Evolutionary conservation across 164 flowering plant genomes (phyloP).

Genomic region (Hamamelis virginiana): DNA sequence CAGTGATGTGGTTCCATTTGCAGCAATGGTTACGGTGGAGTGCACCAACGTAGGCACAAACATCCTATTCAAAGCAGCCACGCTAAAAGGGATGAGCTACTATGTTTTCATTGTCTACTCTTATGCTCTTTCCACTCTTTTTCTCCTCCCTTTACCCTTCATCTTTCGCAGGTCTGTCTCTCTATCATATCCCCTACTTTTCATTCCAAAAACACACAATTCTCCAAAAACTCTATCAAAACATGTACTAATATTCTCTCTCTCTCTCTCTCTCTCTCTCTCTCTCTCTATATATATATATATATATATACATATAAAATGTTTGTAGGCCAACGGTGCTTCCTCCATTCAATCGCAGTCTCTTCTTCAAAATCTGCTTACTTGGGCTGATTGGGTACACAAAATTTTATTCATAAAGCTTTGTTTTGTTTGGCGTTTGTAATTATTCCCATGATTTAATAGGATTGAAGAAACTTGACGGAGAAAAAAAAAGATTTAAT

Average conservation of each 20-base stretch:
- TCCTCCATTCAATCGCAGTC: conserved; percentile 46
- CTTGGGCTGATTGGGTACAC: conserved; percentile 61
- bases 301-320: too few species aligned
- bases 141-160: conserved; percentile 64
- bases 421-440: background rate
- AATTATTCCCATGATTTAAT: background rate
- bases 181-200: background rate
- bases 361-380: conserved; percentile 48
- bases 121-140: conserved; percentile 55
- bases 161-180: conserved; percentile 43
- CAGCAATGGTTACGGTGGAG: conserved; percentile 61
- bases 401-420: background rate
- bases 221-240: background rate
- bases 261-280: background rate
- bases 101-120: conserved; percentile 66
- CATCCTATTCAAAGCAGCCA: conserved; percentile 68
- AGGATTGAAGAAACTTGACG: background rate
- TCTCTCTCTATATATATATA: too few species aligned
- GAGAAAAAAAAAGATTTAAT: too few species aligned
- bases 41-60: conserved; percentile 58
- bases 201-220: too few species aligned
- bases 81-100: conserved; percentile 51
- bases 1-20: conserved; percentile 46
- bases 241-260: background rate
- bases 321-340: conserved; percentile 39